Conservation (phyloP, 768 basidiomycete genomes). For the Auricularia auricula-judae region DNA sequence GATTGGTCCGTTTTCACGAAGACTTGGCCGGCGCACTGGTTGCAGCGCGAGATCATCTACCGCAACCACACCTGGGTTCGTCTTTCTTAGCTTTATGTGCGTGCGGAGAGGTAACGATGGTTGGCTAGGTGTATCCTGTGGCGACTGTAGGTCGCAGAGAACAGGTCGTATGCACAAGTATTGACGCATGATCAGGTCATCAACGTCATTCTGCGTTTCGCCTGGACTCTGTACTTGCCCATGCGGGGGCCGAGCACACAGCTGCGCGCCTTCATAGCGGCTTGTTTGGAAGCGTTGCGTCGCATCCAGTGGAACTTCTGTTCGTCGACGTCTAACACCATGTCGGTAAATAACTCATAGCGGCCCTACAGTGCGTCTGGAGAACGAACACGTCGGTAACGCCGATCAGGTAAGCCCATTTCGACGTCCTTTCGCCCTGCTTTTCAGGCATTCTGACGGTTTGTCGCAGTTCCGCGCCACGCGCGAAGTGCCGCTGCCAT, state of each 20-base stretch:
- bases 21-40: conserved; percentile 41
- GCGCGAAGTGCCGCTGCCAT: conserved; percentile 76
- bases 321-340: conserved; percentile 24
- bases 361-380: conserved; percentile 48
- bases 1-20: conserved; percentile 81
- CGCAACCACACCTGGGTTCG: conserved; percentile 46
- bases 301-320: conserved; percentile 91
- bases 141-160: conserved; percentile 44
- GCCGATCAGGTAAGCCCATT: conserved; percentile 46
- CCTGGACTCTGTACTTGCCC: conserved; percentile 75
- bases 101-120: background rate
- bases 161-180: background rate
- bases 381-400: conserved; percentile 90
- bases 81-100: background rate
- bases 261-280: conserved; percentile 56
- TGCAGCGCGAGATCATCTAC: conserved; percentile 72
- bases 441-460: background rate
- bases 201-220: conserved; percentile 67
- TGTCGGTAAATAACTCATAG: background rate
- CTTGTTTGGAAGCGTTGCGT: conserved; percentile 63
- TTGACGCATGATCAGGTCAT: conserved; percentile 35
- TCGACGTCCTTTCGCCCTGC: background rate
- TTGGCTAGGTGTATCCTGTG: conserved; percentile 57
- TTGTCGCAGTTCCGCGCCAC: conserved; percentile 55
- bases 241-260: conserved; percentile 32